Evolutionary conservation across 441 rosid genomes (phyloP), one percentile per base, ranked within the genome.

Genomic region (Pelargonium myrrhifolium): DNA sequence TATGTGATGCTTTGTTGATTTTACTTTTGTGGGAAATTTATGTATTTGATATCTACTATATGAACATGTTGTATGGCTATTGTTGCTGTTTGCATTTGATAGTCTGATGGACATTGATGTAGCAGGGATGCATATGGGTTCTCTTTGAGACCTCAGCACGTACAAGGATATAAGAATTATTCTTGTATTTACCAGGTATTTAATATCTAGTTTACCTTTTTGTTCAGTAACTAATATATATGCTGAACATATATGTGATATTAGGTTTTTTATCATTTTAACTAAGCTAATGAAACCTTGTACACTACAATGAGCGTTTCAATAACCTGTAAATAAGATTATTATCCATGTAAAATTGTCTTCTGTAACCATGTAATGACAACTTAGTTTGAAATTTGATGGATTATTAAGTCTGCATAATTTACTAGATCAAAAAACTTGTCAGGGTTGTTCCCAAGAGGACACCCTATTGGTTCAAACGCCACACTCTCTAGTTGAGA

Each of bases 71-170:
- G 20, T 42, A 4, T 2, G 59, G 65, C 35, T 39, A 24, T 12
- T 37, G 9, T 4, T 67, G 59, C n/a, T n/a, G n/a, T n/a, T 11
- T 17, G 64, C 28, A 21, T 14, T 9, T 63, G 58, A 75, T 42
- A 67, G 51, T 49, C 0, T 35, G 24, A 24, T 18, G 28, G 40
- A 43, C 3, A 14, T 64, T 73, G 22, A 15, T 79, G 26, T 74
- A 14, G 39, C 83, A 88, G 93, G 84, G 93, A 88, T 35, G 74
- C 82, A 18, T 84, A 81, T 82, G 93, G 93, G 71, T 88, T 88
- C 78, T 79, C 87, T 73, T 71, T 88, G 84, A 86, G 93, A 74
- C 90, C 90, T 76, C 93, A 88, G 75, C 89, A 86, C 78, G 45
- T 83, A 47, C 85, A 84, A 71, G 77, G 79, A 79, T 86, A 86